Conservation (phyloP, 306 rosid species). For the Corylus avellana region DNA sequence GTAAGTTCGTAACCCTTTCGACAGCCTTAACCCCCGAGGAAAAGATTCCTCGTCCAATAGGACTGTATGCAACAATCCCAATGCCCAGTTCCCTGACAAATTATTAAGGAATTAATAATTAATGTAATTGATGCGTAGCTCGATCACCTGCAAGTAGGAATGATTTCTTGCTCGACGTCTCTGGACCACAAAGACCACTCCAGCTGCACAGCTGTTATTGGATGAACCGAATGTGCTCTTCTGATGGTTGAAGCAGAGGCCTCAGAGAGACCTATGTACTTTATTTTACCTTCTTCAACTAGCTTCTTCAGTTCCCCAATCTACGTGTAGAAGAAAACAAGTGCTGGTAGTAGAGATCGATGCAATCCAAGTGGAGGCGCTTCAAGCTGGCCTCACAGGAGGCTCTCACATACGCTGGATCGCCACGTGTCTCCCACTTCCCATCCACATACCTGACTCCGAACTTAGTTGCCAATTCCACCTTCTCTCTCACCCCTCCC, state of each 20-base stretch:
- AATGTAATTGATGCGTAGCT: background rate
- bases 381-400: slow-evolving; percentile 70
- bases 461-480: slow-evolving; percentile 67
- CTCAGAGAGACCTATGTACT: slow-evolving; percentile 64
- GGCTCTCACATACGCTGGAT: slow-evolving; percentile 64
- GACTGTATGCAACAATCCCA: slow-evolving; percentile 71
- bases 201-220: slow-evolving; percentile 60
- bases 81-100: slow-evolving; percentile 54
- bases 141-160: slow-evolving; percentile 60
- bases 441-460: slow-evolving; percentile 22
- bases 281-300: slow-evolving; percentile 64
- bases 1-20: slow-evolving; percentile 16
- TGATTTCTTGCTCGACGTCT: slow-evolving; percentile 58
- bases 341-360: slow-evolving; percentile 81
- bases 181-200: slow-evolving; percentile 68
- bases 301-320: slow-evolving; percentile 64
- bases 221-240: slow-evolving; percentile 77
- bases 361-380: slow-evolving; percentile 50
- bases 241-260: slow-evolving; percentile 71
- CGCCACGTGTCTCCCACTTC: slow-evolving; percentile 42
- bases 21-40: slow-evolving; percentile 45
- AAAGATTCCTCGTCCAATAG: slow-evolving; percentile 66
- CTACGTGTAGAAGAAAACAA: slow-evolving; percentile 25
- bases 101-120: background rate
- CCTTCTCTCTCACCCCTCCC: slow-evolving; percentile 43